These are phyloP conservation scores for Vitis hybrid DNA, from an alignment of 177 flowering plant genomes.

Conservation along the genomic window DNA sequence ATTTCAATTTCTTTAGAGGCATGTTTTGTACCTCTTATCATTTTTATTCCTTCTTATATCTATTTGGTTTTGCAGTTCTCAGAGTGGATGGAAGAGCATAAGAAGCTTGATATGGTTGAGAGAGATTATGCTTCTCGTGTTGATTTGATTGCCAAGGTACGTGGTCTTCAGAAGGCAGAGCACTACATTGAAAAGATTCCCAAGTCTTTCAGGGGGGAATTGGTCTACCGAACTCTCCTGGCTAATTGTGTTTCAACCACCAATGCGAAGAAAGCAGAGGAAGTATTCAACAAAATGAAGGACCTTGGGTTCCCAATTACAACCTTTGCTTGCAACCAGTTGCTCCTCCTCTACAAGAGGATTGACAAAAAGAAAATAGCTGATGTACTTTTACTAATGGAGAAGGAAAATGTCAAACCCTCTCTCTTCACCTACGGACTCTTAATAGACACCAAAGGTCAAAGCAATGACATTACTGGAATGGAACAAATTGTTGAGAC, in stretches of 20 bases:
- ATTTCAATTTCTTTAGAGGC: background rate
- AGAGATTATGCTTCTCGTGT: conserved; percentile 81
- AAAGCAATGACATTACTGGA: conserved; percentile 66
- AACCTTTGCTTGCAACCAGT: conserved; percentile 73
- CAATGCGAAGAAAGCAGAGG: conserved; percentile 67
- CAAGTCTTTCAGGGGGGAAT: conserved; percentile 62
- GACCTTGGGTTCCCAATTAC: conserved; percentile 55
- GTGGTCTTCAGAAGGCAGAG: conserved; percentile 66
- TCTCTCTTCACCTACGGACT: conserved; percentile 63
- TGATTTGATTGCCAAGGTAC: conserved; percentile 74
- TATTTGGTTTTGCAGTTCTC: conserved; percentile 51
- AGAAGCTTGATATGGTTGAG: conserved; percentile 48
- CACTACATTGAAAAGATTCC: conserved; percentile 60
- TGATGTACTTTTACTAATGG: conserved; percentile 81
- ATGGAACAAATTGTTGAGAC: conserved; percentile 82
- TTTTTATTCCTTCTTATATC: background rate
- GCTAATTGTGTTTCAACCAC: conserved; percentile 46
- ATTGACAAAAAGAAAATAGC: conserved; percentile 77
- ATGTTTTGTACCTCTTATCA: background rate
- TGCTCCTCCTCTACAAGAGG: conserved; percentile 81
- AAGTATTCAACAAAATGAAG: conserved; percentile 77
- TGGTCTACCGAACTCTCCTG: conserved; percentile 71
- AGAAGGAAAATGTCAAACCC: conserved; percentile 77
- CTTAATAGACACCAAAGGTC: conserved; percentile 80
- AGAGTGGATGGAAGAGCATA: conserved; percentile 73